Percentiles rank a stretch among this genome's conserved stretches.
phyloP scores from a whole-genome alignment of 73 alveolate genomes.

The Tetrahymena elliotti region DNA sequence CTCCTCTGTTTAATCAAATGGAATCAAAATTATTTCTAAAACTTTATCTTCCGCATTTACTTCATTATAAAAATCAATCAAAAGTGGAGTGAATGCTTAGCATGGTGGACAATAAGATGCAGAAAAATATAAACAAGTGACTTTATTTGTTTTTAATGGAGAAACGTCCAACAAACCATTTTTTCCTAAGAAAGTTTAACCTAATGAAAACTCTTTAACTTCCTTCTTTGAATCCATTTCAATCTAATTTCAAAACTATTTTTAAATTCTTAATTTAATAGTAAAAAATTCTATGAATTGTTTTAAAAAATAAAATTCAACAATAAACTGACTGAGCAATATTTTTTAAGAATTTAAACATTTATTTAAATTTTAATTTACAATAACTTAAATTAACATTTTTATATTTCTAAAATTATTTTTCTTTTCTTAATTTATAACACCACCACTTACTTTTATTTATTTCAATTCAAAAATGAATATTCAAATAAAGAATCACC shows the following conservation, averaged over 20 bases:
- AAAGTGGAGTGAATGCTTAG: conserved; percentile 71
- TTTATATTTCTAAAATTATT: no score
- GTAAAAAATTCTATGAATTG: not conserved
- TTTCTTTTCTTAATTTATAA: no score
- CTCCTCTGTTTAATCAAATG: conserved; percentile 72
- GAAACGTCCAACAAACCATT: not conserved
- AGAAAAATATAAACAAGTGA: not conserved
- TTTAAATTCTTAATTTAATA: not conserved
- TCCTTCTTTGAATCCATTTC: not conserved
- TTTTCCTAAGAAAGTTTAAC: not conserved
- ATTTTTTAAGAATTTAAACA: no score
- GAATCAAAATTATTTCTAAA: conserved; percentile 71
- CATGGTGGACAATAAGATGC: conserved; percentile 73
- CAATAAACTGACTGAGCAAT: no score
- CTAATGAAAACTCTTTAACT: not conserved
- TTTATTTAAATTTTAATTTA: no score
- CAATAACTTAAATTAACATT: no score
- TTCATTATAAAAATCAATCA: conserved; percentile 77
- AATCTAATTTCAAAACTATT: not conserved
- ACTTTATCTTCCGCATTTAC: conserved; percentile 57
- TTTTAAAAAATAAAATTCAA: not conserved
- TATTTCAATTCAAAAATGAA: no score
- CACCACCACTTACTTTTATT: no score
- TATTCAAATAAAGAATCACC: no score
- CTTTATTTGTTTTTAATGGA: not conserved